phyloP scores from a whole-genome alignment of 148 eudicot species.

The Heliosperma pusillum region DNA sequence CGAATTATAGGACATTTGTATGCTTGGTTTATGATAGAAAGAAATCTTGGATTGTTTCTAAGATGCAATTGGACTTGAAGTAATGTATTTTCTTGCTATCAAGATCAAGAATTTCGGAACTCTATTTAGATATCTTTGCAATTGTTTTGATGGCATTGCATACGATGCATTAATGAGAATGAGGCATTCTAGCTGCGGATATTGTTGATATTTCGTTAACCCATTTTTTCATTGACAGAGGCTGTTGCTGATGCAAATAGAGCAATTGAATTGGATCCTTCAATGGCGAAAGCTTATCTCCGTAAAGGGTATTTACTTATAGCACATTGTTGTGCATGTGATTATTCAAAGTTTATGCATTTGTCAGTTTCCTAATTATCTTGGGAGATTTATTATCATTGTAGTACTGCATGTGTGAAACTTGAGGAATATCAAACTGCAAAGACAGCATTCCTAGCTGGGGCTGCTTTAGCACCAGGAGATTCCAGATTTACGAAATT shows the following conservation, averaged over 20 bases:
- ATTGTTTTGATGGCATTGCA: background rate
- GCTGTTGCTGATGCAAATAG: constrained; percentile 88
- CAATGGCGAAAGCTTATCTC: constrained; percentile 72
- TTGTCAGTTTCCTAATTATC: background rate
- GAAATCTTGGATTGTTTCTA: background rate
- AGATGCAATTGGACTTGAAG: background rate
- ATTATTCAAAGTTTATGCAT: background rate
- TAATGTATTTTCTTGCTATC: background rate
- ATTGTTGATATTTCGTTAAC: background rate
- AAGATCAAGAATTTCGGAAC: background rate
- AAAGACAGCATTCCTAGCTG: constrained; percentile 68
- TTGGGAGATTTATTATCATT: background rate
- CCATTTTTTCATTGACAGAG: constrained; percentile 46
- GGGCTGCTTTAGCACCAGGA: constrained; percentile 62
- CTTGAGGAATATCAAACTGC: constrained; percentile 95
- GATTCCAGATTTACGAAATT: constrained; percentile 63
- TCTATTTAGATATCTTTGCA: background rate
- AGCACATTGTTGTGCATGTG: background rate
- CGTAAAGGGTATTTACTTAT: constrained; percentile 69
- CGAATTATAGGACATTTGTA: background rate
- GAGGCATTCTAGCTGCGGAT: background rate
- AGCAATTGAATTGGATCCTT: constrained; percentile 76
- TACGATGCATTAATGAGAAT: background rate
- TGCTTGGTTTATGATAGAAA: background rate
- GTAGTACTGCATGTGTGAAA: constrained; percentile 72